phyloP scores from a whole-genome alignment of 179 eudicot species.

The Spergularia azorica region DNA sequence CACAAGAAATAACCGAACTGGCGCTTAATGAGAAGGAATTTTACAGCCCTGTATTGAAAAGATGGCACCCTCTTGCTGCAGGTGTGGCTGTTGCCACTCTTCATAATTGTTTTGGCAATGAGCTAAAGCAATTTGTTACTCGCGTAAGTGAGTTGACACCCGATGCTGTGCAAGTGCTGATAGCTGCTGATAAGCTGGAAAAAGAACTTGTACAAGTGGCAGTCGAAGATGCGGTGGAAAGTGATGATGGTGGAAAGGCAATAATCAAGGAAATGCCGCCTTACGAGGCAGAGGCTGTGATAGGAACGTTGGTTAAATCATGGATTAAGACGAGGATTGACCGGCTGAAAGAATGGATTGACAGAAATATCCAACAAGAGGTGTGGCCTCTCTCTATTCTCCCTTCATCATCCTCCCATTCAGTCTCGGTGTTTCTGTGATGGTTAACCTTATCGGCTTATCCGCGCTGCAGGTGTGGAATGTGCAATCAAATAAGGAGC shows the following conservation, averaged over 20 bases:
- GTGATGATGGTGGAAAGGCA: conserved; percentile 94
- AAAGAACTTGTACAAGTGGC: conserved; percentile 87
- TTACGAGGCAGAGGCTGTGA: conserved; percentile 74
- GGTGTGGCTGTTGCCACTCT: conserved; percentile 86
- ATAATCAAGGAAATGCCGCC: conserved; percentile 88
- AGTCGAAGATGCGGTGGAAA: conserved; percentile 87
- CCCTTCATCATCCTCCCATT: not conserved
- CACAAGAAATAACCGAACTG: conserved; percentile 79
- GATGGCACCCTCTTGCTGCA: conserved; percentile 93
- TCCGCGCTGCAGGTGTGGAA: conserved; percentile 62
- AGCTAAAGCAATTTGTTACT: conserved; percentile 79
- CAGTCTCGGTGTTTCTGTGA: not conserved
- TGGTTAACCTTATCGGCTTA: conserved; percentile 6
- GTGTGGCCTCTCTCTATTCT: conserved; percentile 32
- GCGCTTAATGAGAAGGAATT: conserved; percentile 83
- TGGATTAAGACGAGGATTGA: conserved; percentile 85
- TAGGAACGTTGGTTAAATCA: conserved; percentile 66
- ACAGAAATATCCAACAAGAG: conserved; percentile 81
- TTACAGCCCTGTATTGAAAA: conserved; percentile 75
- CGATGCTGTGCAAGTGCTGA: conserved; percentile 76
- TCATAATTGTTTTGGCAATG: conserved; percentile 74
- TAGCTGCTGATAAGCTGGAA: conserved; percentile 87
- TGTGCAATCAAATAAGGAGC: conserved; percentile 75
- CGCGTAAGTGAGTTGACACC: conserved; percentile 83
- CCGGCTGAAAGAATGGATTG: conserved; percentile 76